A percentile compares a stretch with the other conserved stretches of the same genome.
Conservation (phyloP, 2,329 filamentous ascomycete species). For the Pyricularia sp. region DNA sequence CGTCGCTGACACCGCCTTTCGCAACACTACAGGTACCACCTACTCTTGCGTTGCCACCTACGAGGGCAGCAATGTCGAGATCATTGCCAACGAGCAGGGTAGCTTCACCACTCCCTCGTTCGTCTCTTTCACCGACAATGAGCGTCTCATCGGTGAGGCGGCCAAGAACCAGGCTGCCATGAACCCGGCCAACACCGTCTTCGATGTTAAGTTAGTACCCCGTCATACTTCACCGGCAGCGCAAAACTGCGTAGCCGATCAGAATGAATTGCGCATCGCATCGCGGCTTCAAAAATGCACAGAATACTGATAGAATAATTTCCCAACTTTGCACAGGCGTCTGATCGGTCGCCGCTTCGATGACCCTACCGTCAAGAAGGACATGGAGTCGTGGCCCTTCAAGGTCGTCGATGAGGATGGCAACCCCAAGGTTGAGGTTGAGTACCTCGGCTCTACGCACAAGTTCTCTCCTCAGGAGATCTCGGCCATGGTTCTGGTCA, state of each 20-base stretch:
- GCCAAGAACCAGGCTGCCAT: slow-evolving; percentile 99
- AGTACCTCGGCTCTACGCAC: slow-evolving; percentile 94
- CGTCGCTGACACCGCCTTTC: slow-evolving; percentile 5
- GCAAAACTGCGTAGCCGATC: neutral
- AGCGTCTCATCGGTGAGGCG: slow-evolving; percentile 98
- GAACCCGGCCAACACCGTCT: slow-evolving; percentile 97
- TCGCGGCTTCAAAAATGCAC: neutral
- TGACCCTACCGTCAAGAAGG: slow-evolving; percentile 96
- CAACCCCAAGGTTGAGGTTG: slow-evolving; percentile 86
- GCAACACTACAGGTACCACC: slow-evolving; percentile 68
- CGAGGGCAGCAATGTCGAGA: slow-evolving; percentile 98
- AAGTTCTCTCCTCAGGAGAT: slow-evolving; percentile 97
- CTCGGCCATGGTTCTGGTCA: slow-evolving; percentile 96
- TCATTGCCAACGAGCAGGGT: slow-evolving; percentile 99
- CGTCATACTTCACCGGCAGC: neutral
- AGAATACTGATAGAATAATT: slow-evolving; percentile 9
- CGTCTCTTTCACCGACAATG: slow-evolving; percentile 97
- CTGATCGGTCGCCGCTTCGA: slow-evolving; percentile 94
- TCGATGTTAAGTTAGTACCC: slow-evolving; percentile 86
- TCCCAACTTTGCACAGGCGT: slow-evolving; percentile 50
- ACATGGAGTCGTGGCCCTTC: slow-evolving; percentile 98
- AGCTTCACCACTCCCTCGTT: slow-evolving; percentile 98
- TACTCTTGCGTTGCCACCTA: slow-evolving; percentile 99
- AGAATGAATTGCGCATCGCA: neutral
- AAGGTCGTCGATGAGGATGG: slow-evolving; percentile 87